Base-by-base conservation (phyloP, 495 filamentous ascomycete species). In the Penicillium parvum region DNA sequence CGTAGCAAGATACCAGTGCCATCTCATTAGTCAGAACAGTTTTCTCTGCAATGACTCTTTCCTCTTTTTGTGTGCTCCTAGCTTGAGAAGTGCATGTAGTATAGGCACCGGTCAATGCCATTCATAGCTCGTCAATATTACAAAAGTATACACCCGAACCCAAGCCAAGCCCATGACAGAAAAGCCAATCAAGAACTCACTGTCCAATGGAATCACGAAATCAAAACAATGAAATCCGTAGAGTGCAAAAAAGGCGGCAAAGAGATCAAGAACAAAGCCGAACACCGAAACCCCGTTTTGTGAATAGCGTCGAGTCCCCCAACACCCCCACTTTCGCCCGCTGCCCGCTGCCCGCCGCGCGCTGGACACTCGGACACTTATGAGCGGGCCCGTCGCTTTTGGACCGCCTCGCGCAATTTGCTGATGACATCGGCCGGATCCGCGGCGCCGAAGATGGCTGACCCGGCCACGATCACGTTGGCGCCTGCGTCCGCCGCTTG, bases 391-490 rank as follows among this genome's bases (percentile, higher is more conserved):
- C 55, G 56, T 51, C 76, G 71, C 55, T 71, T 76, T 36, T 96
- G 79, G 0, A 98, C 90, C 0, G 88, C 76, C 19, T 86, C 79
- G 52, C 89, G 78, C 58, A 98, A 66, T 61, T 84, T 74, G 12
- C 66, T 63, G 60, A 98, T 95, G 11, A 97, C 90, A 43, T 88
- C 85, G 14, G 71, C 79, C 0, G 92, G 91, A 53, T 94, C 85
- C 58, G 85, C 71, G 10, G 94, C 94, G 9, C 91, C 91, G 65
- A 97, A 98, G 28, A 98, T 85, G 3, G 92, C 94, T 50, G 86
- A 92, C n/a, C 92, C 92, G 6, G 92, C 94, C 23, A 98, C 92
- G 56, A 98, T 98, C 37, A 98, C 92, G 56, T 97, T 98, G 25
- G 92, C 92, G 9, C 92, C 92, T 0, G 92, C 92, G 38, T 96